A percentile compares a stretch with the other conserved stretches of the same genome.
Conservation (phyloP, 768 basidiomycete genomes). For the Kwoniella newhampshirensis region DNA sequence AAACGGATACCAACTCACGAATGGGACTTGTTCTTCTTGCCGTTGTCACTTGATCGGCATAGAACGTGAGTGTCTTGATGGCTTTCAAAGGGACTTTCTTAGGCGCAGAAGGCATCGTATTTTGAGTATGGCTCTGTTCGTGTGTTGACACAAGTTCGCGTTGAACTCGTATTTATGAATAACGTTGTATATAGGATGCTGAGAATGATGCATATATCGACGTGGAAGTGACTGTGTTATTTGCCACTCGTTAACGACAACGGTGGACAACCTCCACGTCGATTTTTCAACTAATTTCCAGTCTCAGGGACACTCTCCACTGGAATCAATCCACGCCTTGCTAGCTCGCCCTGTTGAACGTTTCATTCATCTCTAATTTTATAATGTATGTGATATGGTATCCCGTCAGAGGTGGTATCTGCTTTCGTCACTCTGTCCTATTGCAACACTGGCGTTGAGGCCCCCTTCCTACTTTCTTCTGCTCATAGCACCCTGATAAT, state of each 20-base stretch:
- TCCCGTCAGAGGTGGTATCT: too few relatives aligned
- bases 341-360: slow-evolving; percentile 19
- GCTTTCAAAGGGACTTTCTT: slow-evolving; percentile 69
- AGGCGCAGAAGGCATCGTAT: slow-evolving; percentile 27
- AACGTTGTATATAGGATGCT: not conserved
- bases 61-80: slow-evolving; percentile 76
- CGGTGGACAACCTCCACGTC: slow-evolving; percentile 24
- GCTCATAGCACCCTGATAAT: too few relatives aligned
- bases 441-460: slow-evolving; percentile 9
- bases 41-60: slow-evolving; percentile 65
- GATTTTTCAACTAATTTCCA: not conserved
- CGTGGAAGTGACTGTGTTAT: not conserved
- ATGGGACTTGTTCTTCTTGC: slow-evolving; percentile 68
- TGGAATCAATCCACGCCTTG: too few relatives aligned
- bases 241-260: slow-evolving; percentile 21
- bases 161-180: not conserved
- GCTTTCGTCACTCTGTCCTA: too few relatives aligned
- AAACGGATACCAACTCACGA: slow-evolving; percentile 39
- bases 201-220: not conserved
- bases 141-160: not conserved
- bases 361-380: slow-evolving; percentile 7
- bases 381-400: too few relatives aligned
- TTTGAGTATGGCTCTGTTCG: too few relatives aligned
- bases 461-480: not conserved
- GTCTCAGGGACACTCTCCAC: too few relatives aligned